Evolutionary conservation across 2,329 filamentous ascomycete species (phyloP).

Genomic region (Fusarium burgessii): DNA sequence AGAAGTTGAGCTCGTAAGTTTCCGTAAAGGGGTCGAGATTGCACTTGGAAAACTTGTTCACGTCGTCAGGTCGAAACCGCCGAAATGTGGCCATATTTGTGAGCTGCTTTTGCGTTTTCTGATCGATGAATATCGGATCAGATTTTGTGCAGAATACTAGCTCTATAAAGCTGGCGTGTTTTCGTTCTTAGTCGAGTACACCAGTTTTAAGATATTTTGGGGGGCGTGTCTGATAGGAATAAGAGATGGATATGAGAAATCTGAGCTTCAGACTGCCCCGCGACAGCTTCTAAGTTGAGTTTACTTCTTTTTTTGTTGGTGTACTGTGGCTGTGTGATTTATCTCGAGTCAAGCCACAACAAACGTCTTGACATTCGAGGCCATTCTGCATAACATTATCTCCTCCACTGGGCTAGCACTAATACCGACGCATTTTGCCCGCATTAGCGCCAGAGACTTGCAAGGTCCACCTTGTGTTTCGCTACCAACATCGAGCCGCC

Average conservation of each 20-base stretch:
- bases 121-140: not conserved
- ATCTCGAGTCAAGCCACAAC: constrained; percentile 25
- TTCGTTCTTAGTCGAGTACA: not conserved
- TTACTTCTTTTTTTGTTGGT: constrained; percentile 10
- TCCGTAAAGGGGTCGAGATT: constrained; percentile 98
- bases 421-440: constrained; percentile 15
- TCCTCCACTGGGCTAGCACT: constrained; percentile 1
- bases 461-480: constrained; percentile 35
- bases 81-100: constrained; percentile 71
- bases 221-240: not conserved
- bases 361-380: constrained; percentile 1
- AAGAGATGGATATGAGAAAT: not conserved
- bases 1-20: constrained; percentile 95
- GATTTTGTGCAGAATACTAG: not conserved
- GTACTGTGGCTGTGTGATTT: constrained; percentile 29
- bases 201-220: not conserved
- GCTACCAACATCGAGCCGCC: constrained; percentile 36
- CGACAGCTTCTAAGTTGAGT: not conserved
- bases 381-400: constrained; percentile 6
- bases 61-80: constrained; percentile 84
- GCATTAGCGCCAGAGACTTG: constrained; percentile 24
- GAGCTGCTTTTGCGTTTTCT: not conserved
- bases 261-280: constrained; percentile 11
- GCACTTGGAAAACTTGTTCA: constrained; percentile 91
- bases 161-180: not conserved